These are phyloP conservation scores for Trichoderma arundinaceum DNA, from an alignment of 2,329 filamentous ascomycete genomes.

Conservation along the genomic window DNA sequence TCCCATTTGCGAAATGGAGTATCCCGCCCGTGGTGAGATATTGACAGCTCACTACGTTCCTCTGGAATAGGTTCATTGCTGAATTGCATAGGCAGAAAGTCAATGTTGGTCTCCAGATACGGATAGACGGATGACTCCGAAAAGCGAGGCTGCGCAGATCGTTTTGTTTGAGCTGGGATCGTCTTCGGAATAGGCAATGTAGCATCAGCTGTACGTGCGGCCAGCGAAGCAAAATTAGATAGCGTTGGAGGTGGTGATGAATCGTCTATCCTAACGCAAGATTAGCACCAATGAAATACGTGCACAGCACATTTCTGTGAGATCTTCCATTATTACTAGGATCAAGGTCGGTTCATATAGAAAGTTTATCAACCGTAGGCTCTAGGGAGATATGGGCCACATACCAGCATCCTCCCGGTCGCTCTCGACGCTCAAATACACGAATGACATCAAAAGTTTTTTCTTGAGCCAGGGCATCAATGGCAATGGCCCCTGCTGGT, in stretches of 20 bases:
- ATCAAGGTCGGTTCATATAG: too few relatives aligned
- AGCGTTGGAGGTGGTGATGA: slow-evolving; percentile 46
- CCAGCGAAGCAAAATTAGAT: slow-evolving; percentile 53
- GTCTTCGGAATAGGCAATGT: slow-evolving; percentile 53
- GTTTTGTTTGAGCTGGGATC: slow-evolving; percentile 54
- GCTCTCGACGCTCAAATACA: slow-evolving; percentile 66
- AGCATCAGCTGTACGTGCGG: slow-evolving; percentile 56
- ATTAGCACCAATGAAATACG: neutral
- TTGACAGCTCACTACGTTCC: slow-evolving; percentile 40
- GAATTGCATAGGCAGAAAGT: slow-evolving; percentile 64
- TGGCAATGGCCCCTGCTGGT: slow-evolving; percentile 63
- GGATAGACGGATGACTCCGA: slow-evolving; percentile 66
- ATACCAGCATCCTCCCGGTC: slow-evolving; percentile 66
- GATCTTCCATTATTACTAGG: too few relatives aligned
- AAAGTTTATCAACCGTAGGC: too few relatives aligned
- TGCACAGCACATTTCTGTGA: too few relatives aligned
- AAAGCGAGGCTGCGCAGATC: slow-evolving; percentile 54
- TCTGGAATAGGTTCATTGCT: slow-evolving; percentile 60
- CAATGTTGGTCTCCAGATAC: slow-evolving; percentile 69
- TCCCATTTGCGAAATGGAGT: slow-evolving; percentile 68
- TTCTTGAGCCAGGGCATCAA: slow-evolving; percentile 65
- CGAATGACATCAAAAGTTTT: slow-evolving; percentile 62
- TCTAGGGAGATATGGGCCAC: slow-evolving; percentile 29
- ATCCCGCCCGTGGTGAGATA: slow-evolving; percentile 55
- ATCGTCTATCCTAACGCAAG: slow-evolving; percentile 51